Evolutionary conservation across 1,284 basidiomycete species (phyloP).

Genomic region (Quambalaria eucalypti): DNA sequence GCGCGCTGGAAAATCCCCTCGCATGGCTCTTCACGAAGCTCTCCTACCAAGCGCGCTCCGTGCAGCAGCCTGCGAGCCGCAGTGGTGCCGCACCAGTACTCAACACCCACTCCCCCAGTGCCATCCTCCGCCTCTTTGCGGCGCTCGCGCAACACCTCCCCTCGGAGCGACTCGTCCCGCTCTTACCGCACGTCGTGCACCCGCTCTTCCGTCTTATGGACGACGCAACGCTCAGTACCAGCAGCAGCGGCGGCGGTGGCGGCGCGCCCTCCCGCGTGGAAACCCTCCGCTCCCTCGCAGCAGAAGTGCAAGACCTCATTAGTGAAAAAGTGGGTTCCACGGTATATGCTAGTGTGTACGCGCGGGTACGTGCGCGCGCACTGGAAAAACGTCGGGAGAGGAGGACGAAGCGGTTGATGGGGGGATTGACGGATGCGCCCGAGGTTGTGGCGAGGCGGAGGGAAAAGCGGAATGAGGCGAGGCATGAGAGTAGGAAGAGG

Average conservation of each 20-base stretch:
- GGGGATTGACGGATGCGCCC: conserved; percentile 31
- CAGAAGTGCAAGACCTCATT: conserved; percentile 78
- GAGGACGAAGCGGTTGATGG: conserved; percentile 57
- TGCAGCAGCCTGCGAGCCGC: neutral
- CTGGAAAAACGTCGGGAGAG: conserved; percentile 64
- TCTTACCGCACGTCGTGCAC: conserved; percentile 72
- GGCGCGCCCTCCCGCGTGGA: conserved; percentile 52
- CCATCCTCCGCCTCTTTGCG: conserved; percentile 61
- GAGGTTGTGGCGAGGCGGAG: conserved; percentile 23
- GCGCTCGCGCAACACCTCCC: conserved; percentile 72
- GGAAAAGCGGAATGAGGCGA: conserved; percentile 13
- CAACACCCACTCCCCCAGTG: conserved; percentile 56
- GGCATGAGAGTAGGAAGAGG: conserved; percentile 26
- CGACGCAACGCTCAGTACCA: conserved; percentile 62
- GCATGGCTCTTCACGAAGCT: conserved; percentile 89
- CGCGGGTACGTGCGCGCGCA: conserved; percentile 64
- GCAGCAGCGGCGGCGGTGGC: conserved; percentile 52
- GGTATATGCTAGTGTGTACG: conserved; percentile 69
- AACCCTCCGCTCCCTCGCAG: conserved; percentile 69
- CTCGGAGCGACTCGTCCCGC: conserved; percentile 55
- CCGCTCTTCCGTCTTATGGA: conserved; percentile 79
- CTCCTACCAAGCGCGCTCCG: conserved; percentile 65
- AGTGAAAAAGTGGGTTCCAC: conserved; percentile 76
- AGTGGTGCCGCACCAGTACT: neutral
- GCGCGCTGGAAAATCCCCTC: conserved; percentile 60